Conservation (phyloP, 2,329 filamentous ascomycete genomes). For the Fonsecaea multimorphosa region DNA sequence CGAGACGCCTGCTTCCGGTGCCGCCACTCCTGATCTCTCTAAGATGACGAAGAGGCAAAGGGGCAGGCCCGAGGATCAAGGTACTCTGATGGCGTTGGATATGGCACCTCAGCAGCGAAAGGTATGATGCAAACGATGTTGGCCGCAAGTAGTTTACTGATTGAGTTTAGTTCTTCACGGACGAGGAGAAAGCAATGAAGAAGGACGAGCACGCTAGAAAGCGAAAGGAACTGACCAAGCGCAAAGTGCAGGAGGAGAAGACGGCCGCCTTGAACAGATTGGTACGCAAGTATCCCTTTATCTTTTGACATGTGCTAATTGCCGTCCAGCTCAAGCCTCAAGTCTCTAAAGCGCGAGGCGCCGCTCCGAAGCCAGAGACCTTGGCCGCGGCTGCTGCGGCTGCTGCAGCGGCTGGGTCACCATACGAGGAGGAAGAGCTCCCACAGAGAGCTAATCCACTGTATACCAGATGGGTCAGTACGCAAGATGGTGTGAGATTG, state of each 20-base stretch:
- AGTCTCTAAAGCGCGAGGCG: slow-evolving; percentile 63
- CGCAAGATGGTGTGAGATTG: slow-evolving; percentile 49
- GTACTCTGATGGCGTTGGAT: slow-evolving; percentile 59
- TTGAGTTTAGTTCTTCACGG: slow-evolving; percentile 73
- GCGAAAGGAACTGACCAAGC: slow-evolving; percentile 75
- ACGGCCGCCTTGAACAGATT: slow-evolving; percentile 48
- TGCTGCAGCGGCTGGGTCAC: slow-evolving; percentile 44
- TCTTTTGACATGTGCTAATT: slow-evolving; percentile 23
- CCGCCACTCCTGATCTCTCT: slow-evolving; percentile 66
- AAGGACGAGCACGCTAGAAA: slow-evolving; percentile 75
- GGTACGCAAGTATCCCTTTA: slow-evolving; percentile 13
- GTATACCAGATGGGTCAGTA: slow-evolving; percentile 55
- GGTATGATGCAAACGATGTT: slow-evolving; percentile 20
- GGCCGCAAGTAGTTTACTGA: slow-evolving; percentile 55
- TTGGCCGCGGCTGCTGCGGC: slow-evolving; percentile 47
- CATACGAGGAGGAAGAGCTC: slow-evolving; percentile 47
- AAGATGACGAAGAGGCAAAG: slow-evolving; percentile 73
- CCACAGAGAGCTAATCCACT: slow-evolving; percentile 50
- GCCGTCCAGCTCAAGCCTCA: slow-evolving; percentile 63
- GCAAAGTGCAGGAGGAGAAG: slow-evolving; percentile 80
- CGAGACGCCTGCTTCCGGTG: slow-evolving; percentile 54
- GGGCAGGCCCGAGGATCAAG: slow-evolving; percentile 62
- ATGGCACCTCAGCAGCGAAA: slow-evolving; percentile 51
- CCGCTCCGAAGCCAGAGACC: slow-evolving; percentile 54
- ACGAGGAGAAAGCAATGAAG: slow-evolving; percentile 75